Base-by-base conservation (phyloP, 2,329 filamentous ascomycete genomes). In the Cucurbitaria berberidis region DNA sequence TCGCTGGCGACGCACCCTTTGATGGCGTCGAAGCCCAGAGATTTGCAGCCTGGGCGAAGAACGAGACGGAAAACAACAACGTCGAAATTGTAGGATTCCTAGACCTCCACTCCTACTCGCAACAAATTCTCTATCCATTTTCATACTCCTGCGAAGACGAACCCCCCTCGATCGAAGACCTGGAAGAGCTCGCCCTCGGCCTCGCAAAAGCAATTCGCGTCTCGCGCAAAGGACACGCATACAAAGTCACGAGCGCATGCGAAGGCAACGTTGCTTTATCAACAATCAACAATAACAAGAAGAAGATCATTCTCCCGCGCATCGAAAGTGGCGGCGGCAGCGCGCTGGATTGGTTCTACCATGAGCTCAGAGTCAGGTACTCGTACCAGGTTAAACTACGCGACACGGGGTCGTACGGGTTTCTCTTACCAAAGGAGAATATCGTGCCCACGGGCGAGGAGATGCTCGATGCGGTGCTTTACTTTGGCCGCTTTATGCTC, bases 281-380 rank as follows among this genome's bases (percentile, higher is more conserved):
- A 30, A 64, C 36, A 22, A n/a, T n/a, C n/a, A 39, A 22, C 18
- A 39, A 68, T 55, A 63, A 68, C 3, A 71, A 72, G 32, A 66
- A 68, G 38, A 64, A 70, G 48, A 55, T 59, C 2, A 53, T 77
- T 5, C 76, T 80, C 19, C 80, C 80, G 3, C 80, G 86, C 34
- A 84, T 93, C 57, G 90, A 95, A 70, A 84, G 84, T 0, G 86
- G 88, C 3, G 93, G 93, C 34, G 93, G 93, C 2, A 93, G 90
- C 43, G 91, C 90, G 1, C 86, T 98, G 36, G 95, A 98, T 75
- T 98, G 90, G 86, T 96, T 99, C 76, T 96, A 96, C 72, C 90
- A 96, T 64, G 89, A 96, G 66, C 77, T 98, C 56, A 80, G 83
- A 41, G 90, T 93, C 16, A 87, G 86, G 58, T 96, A 91, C 73